These are phyloP conservation scores for Pisolithus orientalis DNA, from an alignment of 768 basidiomycete genomes.

Conservation along the genomic window DNA sequence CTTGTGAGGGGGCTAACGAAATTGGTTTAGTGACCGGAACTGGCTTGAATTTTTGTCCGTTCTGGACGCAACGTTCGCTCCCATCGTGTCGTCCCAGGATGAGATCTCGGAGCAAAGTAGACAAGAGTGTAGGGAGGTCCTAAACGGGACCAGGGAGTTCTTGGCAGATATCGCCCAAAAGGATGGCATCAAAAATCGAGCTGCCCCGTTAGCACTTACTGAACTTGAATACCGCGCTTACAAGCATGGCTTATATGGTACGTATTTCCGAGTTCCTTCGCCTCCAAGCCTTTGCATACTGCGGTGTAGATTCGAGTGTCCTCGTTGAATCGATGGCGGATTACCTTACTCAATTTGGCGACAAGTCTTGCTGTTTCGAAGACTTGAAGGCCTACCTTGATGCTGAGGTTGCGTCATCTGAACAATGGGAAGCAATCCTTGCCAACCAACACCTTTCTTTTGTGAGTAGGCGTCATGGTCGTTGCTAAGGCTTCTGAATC, in stretches of 20 bases:
- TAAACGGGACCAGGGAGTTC: conserved; percentile 42
- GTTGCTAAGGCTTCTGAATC: conserved; percentile 5
- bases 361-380: conserved; percentile 84
- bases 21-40: conserved; percentile 60
- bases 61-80: conserved; percentile 58
- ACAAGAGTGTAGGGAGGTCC: conserved; percentile 30
- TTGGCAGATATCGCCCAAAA: conserved; percentile 52
- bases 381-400: conserved; percentile 67
- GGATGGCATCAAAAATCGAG: conserved; percentile 70
- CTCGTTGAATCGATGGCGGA: conserved; percentile 47
- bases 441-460: conserved; percentile 40
- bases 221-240: conserved; percentile 65
- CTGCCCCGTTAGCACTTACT: conserved; percentile 64
- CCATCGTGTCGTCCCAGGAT: conserved; percentile 21
- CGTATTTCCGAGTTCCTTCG: conserved; percentile 5
- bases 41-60: conserved; percentile 81
- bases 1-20: conserved; percentile 15
- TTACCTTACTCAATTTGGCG: conserved; percentile 69
- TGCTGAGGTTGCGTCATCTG: conserved; percentile 41
- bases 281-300: not conserved
- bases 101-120: conserved; percentile 31
- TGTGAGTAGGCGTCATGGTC: conserved; percentile 31
- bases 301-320: conserved; percentile 35
- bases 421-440: conserved; percentile 51
- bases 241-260: conserved; percentile 41